Percentiles rank a stretch among this genome's conserved stretches.
Conservation (phyloP, 805 yeast genomes). For the Wickerhamiella alocasiicola region DNA sequence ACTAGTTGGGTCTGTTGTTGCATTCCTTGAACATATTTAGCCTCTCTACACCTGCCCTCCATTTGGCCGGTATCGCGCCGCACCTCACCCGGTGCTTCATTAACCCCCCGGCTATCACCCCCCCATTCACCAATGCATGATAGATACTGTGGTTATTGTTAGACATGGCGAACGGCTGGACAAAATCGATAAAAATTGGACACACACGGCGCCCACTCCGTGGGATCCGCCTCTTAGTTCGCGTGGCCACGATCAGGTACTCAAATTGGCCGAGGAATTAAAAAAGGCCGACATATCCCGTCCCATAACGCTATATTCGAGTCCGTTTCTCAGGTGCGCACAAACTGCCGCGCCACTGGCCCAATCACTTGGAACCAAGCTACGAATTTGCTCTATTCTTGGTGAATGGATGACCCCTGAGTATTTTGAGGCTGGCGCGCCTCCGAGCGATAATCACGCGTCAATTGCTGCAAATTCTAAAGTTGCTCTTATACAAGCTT, state of each 20-base stretch:
- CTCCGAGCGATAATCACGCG: conserved; percentile 28
- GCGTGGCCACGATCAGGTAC: conserved; percentile 8
- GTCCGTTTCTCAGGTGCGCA: conserved; percentile 30
- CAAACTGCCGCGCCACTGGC: conserved; percentile 27
- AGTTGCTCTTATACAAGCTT: conserved; percentile 18
- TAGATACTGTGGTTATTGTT: conserved; percentile 21
- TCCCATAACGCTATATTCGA: conserved; percentile 20
- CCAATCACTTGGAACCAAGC: conserved; percentile 1
- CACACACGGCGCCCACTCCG: conserved; percentile 25
- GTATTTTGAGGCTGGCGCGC: conserved; percentile 25
- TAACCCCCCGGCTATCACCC: too few species aligned
- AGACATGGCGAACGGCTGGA: conserved; percentile 30
- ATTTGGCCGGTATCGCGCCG: too few species aligned
- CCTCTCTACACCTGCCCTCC: too few species aligned
- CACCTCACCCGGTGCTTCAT: too few species aligned
- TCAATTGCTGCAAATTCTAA: conserved; percentile 16
- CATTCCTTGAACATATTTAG: too few species aligned
- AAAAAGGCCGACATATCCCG: conserved; percentile 10
- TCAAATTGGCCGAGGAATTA: conserved; percentile 9
- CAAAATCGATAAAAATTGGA: conserved; percentile 25
- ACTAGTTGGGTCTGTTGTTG: too few species aligned
- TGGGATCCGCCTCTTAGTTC: conserved; percentile 30
- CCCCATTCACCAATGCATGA: conserved; percentile 15
- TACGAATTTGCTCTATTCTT: conserved; percentile 25
- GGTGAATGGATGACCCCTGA: conserved; percentile 32